These are phyloP conservation scores for Glycine latifolia DNA, from an alignment of 306 rosid species.

Conservation along the genomic window DNA sequence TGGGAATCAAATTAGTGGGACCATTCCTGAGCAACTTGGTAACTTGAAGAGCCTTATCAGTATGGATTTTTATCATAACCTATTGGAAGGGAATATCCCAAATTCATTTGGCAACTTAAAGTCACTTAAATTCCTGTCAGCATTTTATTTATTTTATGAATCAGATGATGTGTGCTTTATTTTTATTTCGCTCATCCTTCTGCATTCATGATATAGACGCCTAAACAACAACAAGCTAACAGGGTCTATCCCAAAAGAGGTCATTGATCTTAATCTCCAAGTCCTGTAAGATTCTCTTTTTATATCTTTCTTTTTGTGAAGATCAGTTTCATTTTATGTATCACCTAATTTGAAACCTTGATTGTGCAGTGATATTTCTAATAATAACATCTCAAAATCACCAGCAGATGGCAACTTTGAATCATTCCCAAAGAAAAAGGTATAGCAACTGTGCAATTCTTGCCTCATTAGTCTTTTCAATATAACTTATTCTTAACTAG, in stretches of 20 bases:
- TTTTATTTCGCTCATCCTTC: constrained; percentile 10
- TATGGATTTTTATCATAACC: constrained; percentile 78
- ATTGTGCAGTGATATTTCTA: too few species aligned
- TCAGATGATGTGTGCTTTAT: constrained; percentile 19
- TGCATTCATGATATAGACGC: constrained; percentile 52
- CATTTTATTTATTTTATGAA: neutral
- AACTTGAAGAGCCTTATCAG: constrained; percentile 66
- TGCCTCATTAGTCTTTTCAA: too few species aligned
- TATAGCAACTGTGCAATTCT: too few species aligned
- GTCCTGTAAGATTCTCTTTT: constrained; percentile 64
- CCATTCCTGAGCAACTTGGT: constrained; percentile 71
- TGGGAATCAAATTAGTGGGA: constrained; percentile 65
- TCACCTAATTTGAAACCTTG: neutral
- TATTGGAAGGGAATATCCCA: constrained; percentile 69
- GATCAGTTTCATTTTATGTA: neutral
- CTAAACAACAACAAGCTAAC: constrained; percentile 74
- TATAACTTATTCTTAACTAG: too few species aligned
- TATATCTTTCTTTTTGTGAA: neutral
- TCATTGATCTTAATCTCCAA: constrained; percentile 69
- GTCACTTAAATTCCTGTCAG: constrained; percentile 83
- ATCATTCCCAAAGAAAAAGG: too few species aligned
- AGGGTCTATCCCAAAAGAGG: constrained; percentile 77
- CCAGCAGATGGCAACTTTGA: too few species aligned
- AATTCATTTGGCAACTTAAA: constrained; percentile 71
- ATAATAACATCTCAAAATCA: too few species aligned